phyloP scores from a whole-genome alignment of 805 yeast species.

The Jamesozyma jinghongensis region DNA sequence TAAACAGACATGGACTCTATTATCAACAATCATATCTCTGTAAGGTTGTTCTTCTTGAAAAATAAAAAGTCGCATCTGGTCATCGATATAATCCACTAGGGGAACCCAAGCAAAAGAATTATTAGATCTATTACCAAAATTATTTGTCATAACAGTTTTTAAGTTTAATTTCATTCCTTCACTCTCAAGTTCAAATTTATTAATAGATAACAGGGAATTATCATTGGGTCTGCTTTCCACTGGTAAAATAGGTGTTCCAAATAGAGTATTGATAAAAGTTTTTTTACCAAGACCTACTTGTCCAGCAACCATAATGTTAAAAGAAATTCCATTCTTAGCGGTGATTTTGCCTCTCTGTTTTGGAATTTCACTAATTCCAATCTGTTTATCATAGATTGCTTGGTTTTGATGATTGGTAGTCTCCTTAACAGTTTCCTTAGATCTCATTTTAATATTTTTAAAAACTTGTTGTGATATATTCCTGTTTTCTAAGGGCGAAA shows the following conservation, averaged over 20 bases:
- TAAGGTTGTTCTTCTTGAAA: slow-evolving; percentile 73
- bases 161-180: slow-evolving; percentile 49
- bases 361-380: slow-evolving; percentile 26
- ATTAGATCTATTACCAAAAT: slow-evolving; percentile 64
- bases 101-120: slow-evolving; percentile 61
- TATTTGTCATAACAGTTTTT: slow-evolving; percentile 64
- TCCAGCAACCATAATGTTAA: slow-evolving; percentile 80
- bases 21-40: slow-evolving; percentile 45
- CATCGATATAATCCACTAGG: slow-evolving; percentile 65
- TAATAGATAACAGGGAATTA: neutral
- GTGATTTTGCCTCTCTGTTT: slow-evolving; percentile 24
- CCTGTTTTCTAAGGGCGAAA: too few species aligned
- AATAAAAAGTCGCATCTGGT: slow-evolving; percentile 58
- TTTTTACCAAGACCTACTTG: slow-evolving; percentile 80
- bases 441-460: too few species aligned
- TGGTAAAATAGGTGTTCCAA: slow-evolving; percentile 36
- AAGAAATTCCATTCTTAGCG: slow-evolving; percentile 54
- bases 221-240: neutral
- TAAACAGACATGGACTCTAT: slow-evolving; percentile 75
- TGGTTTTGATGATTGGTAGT: too few species aligned
- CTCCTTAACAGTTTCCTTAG: too few species aligned
- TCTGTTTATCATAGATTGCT: neutral
- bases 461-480: too few species aligned
- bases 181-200: slow-evolving; percentile 39
- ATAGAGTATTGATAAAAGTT: slow-evolving; percentile 71